Percentiles rank a stretch among this genome's conserved stretches.
phyloP scores from a whole-genome alignment of 2,329 filamentous ascomycete genomes.

The Ascochyta fabae region DNA sequence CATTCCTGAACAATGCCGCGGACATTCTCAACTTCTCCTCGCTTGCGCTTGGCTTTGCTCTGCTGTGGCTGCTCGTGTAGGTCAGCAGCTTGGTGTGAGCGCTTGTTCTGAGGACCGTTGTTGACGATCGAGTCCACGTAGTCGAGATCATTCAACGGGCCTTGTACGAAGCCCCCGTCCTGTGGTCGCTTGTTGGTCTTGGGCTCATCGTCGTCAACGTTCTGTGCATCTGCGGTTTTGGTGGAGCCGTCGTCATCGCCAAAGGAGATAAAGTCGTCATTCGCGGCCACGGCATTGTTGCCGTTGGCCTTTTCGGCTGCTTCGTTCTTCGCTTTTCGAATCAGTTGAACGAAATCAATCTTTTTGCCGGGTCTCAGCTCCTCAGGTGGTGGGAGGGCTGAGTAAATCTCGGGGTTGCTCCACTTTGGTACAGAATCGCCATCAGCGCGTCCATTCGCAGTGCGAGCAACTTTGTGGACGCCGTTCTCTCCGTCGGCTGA shows the following conservation, averaged over 20 bases:
- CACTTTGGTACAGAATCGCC: conserved; percentile 69
- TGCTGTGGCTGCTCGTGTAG: conserved; percentile 21
- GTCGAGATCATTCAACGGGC: conserved; percentile 33
- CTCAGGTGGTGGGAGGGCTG: conserved; percentile 79
- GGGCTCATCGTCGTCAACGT: conserved; percentile 32
- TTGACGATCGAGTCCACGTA: conserved; percentile 14
- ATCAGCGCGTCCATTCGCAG: conserved; percentile 30
- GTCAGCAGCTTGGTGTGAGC: conserved; percentile 15
- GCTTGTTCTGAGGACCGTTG: conserved; percentile 1
- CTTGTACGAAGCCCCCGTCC: conserved; percentile 21
- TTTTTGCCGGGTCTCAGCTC: conserved; percentile 72
- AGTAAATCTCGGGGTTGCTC: conserved; percentile 97
- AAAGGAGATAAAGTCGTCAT: conserved; percentile 89
- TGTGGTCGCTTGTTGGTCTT: conserved; percentile 12
- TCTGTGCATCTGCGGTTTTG: conserved; percentile 44
- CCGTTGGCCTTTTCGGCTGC: conserved; percentile 62
- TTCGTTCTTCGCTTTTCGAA: conserved; percentile 81
- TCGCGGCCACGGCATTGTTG: conserved; percentile 52
- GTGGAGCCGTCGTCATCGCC: conserved; percentile 64
- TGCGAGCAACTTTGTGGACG: conserved; percentile 35
- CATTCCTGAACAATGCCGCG: conserved; percentile 53
- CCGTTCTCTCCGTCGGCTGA: conserved; percentile 26
- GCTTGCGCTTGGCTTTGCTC: conserved; percentile 69
- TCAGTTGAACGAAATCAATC: conserved; percentile 86
- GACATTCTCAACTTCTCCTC: conserved; percentile 51